These are phyloP conservation scores for Thalassiosira hispida DNA, from an alignment of 352 stramenopile genomes.

Conservation along the genomic window DNA sequence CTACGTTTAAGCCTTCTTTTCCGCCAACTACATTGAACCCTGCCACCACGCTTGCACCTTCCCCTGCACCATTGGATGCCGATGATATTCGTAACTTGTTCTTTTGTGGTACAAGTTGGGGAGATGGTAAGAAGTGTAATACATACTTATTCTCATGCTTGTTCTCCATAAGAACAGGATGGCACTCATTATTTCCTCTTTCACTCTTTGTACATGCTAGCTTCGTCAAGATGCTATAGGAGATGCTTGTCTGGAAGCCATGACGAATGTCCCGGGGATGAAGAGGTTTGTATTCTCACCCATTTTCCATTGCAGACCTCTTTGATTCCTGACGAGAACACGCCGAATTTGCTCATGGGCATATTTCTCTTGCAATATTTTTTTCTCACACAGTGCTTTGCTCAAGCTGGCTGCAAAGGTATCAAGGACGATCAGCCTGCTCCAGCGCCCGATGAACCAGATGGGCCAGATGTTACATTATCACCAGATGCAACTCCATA, in stretches of 20 bases:
- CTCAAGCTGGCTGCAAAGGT: constrained; percentile 43
- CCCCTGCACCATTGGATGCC: constrained; percentile 7
- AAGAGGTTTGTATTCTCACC: neutral
- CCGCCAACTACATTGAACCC: constrained; percentile 3
- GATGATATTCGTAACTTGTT: constrained; percentile 43
- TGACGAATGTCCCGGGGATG: constrained; percentile 37
- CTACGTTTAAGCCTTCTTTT: constrained; percentile 5
- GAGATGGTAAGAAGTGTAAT: neutral
- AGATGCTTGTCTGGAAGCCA: constrained; percentile 38
- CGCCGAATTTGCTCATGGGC: neutral
- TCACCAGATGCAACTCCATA: neutral
- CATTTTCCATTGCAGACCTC: no score
- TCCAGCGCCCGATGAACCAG: neutral
- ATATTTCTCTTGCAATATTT: neutral
- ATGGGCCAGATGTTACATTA: neutral
- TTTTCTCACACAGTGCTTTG: constrained; percentile 46
- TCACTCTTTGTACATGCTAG: neutral
- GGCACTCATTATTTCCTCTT: neutral
- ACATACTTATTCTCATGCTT: neutral
- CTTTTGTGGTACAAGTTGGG: constrained; percentile 37
- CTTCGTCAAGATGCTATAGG: neutral
- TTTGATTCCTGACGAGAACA: no score
- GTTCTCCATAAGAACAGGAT: neutral
- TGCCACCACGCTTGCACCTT: constrained; percentile 5
- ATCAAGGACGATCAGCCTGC: neutral